Evolutionary conservation across 164 flowering plant species (phyloP).

Genomic region (Litsea cubeba): DNA sequence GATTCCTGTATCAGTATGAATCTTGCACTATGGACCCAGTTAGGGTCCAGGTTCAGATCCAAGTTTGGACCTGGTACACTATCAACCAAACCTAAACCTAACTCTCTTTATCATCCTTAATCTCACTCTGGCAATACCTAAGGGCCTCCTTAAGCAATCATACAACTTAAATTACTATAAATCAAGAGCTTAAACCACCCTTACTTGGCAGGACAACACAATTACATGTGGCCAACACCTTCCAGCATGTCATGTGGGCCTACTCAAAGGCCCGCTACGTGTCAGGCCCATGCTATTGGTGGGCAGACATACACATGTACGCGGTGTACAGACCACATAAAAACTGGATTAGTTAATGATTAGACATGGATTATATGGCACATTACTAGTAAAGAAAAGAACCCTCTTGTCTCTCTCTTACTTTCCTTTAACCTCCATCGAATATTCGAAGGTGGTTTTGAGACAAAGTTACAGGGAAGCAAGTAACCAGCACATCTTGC

Average conservation of each 20-base stretch:
- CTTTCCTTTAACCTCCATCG: not conserved
- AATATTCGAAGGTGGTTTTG: not conserved
- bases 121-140: not conserved
- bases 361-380: not conserved
- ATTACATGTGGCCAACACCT: not conserved
- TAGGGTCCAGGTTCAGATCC: too few species aligned
- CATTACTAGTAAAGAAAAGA: not conserved
- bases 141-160: not conserved
- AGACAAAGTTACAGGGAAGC: not conserved
- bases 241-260: not conserved
- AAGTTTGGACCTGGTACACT: too few species aligned
- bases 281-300: not conserved
- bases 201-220: not conserved
- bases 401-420: not conserved
- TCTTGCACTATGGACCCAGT: too few species aligned
- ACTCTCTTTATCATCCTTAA: too few species aligned
- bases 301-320: not conserved
- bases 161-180: too few species aligned
- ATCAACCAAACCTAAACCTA: too few species aligned
- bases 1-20: too few species aligned
- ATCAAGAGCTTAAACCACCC: not conserved
- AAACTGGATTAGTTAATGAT: not conserved
- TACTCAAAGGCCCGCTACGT: not conserved
- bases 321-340: not conserved
- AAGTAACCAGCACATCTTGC: not conserved